A percentile compares a stretch with the other conserved stretches of the same genome.
Conservation (phyloP, 164 flowering plant species). For the Vitis cinerea region DNA sequence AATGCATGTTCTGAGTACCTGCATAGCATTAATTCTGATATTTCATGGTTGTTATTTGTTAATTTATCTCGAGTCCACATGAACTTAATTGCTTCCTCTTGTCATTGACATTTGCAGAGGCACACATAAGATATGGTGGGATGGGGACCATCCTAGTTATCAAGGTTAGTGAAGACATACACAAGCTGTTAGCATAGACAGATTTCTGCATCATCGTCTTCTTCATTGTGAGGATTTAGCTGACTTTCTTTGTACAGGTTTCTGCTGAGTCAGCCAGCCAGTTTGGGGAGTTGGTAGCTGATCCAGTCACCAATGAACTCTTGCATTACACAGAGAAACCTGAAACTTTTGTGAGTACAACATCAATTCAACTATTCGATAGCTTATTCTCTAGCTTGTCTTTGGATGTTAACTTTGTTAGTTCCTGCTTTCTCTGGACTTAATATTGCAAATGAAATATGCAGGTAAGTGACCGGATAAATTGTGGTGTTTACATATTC, state of each 20-base stretch:
- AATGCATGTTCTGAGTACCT: not conserved
- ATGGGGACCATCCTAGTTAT: constrained; percentile 91
- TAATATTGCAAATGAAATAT: not conserved
- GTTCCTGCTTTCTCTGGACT: too few species aligned
- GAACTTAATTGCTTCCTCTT: constrained; percentile 8
- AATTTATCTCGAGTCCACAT: not conserved
- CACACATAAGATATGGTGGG: constrained; percentile 83
- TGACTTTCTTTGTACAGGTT: constrained; percentile 46
- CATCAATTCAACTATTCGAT: constrained; percentile 3
- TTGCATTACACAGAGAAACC: constrained; percentile 97
- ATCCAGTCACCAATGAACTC: constrained; percentile 81
- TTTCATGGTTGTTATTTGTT: not conserved
- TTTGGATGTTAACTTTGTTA: not conserved
- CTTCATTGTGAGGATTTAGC: not conserved
- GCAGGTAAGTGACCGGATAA: constrained; percentile 96
- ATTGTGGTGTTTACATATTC: constrained; percentile 92
- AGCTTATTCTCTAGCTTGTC: not conserved
- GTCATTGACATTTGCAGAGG: constrained; percentile 51
- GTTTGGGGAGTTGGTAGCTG: constrained; percentile 96
- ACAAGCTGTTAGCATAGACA: not conserved
- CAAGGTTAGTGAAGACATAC: constrained; percentile 54
- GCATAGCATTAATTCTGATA: too few species aligned
- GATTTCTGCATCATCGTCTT: not conserved
- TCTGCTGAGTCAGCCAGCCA: constrained; percentile 92
- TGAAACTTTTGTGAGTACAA: constrained; percentile 86